A percentile compares a stretch with the other conserved stretches of the same genome.
These are phyloP conservation scores for Huiozyma sinensis DNA, from an alignment of 805 yeast species.

Conservation along the genomic window DNA sequence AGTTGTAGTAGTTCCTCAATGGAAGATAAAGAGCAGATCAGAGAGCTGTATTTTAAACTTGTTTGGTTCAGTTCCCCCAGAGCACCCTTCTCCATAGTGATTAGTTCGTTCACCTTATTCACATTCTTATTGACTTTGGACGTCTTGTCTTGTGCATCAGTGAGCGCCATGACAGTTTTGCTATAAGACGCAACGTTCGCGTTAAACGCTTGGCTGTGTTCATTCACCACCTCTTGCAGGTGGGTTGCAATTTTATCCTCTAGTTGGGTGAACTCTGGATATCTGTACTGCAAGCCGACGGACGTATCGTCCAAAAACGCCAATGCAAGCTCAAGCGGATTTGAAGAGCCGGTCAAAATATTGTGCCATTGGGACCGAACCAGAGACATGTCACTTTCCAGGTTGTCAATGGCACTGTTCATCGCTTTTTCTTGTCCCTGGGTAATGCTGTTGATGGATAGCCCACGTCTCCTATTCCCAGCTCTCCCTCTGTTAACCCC, in stretches of 20 bases:
- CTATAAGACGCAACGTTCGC: slow-evolving; percentile 79
- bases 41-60: slow-evolving; percentile 50
- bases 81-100: slow-evolving; percentile 43
- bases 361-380: slow-evolving; percentile 40
- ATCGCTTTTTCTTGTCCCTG: slow-evolving; percentile 22
- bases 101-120: slow-evolving; percentile 37
- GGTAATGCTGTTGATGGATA: slow-evolving; percentile 22
- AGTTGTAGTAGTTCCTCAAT: slow-evolving; percentile 49
- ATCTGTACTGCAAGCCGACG: slow-evolving; percentile 77
- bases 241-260: slow-evolving; percentile 46
- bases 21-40: slow-evolving; percentile 59
- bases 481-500: background rate
- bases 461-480: slow-evolving; percentile 21
- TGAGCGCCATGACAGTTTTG: slow-evolving; percentile 49
- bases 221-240: slow-evolving; percentile 62
- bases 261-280: slow-evolving; percentile 53
- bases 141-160: slow-evolving; percentile 54
- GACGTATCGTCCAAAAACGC: slow-evolving; percentile 77
- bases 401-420: slow-evolving; percentile 20
- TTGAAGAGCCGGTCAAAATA: slow-evolving; percentile 43
- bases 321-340: slow-evolving; percentile 78
- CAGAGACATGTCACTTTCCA: slow-evolving; percentile 19
- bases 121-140: slow-evolving; percentile 38
- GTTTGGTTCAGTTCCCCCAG: slow-evolving; percentile 56
- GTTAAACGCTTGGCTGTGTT: slow-evolving; percentile 75